A percentile compares a stretch with the other conserved stretches of the same genome.
Conservation (phyloP, 176 grass and related monocot species). For the Hordeum marinum region DNA sequence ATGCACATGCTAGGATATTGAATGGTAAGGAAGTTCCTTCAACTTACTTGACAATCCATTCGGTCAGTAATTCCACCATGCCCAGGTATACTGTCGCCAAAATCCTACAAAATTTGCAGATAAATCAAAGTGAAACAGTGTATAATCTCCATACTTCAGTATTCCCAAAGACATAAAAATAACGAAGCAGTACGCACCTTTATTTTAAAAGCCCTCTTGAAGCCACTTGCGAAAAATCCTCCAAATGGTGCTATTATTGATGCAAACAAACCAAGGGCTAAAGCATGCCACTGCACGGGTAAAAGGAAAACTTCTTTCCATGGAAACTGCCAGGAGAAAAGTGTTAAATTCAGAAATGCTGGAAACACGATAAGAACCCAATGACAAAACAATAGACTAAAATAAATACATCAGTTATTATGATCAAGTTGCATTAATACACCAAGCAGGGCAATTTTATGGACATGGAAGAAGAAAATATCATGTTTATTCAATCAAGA, state of each 20-base stretch:
- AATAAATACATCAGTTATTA: neutral
- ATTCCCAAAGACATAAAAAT: neutral
- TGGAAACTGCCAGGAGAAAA: slow-evolving; percentile 59
- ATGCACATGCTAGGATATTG: neutral
- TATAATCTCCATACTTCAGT: neutral
- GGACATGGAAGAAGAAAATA: neutral
- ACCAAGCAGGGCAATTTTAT: neutral
- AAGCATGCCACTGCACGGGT: slow-evolving; percentile 95
- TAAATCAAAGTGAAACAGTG: slow-evolving; percentile 3
- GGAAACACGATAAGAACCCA: neutral
- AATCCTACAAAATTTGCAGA: slow-evolving; percentile 61
- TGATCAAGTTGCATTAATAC: neutral
- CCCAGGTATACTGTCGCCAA: slow-evolving; percentile 97
- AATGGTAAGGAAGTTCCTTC: neutral
- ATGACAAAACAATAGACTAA: neutral
- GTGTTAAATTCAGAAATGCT: slow-evolving; percentile 11
- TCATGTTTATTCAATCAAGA: neutral
- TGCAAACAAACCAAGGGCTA: slow-evolving; percentile 95
- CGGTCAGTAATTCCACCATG: slow-evolving; percentile 97
- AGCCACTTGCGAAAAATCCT: slow-evolving; percentile 98
- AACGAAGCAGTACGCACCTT: slow-evolving; percentile 52
- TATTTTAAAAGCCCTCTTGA: slow-evolving; percentile 96
- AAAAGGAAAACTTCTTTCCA: slow-evolving; percentile 86
- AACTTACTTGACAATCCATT: slow-evolving; percentile 98
- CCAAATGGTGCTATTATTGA: slow-evolving; percentile 99